Base-by-base conservation (phyloP, 305 asterid species). In the Solanum aculeatissimum region DNA sequence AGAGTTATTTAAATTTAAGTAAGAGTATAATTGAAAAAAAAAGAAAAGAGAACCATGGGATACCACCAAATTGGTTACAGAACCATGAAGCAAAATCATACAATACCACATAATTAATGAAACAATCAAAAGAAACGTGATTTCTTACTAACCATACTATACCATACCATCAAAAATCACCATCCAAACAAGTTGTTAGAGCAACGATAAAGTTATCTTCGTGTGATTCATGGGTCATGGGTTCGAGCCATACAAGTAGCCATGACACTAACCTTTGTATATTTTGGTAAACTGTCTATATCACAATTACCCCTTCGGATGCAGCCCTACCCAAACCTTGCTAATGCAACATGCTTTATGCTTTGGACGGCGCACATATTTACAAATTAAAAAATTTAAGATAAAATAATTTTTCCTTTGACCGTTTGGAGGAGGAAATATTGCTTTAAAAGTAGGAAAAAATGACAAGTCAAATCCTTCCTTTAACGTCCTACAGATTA, bases 321-420 rank as follows among this genome's bases (percentile, higher is more conserved):
- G 15, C 29, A 1, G 15, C 7, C 29, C 27, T 58, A 11, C 1
- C 0, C 9, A 1, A 62, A 12, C 5, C 35, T 0, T 62, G 0
- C 14, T 12, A 62, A 62, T 0, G 2, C 27, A 35, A 25, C 4
- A 23, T 25, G 9, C 4, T 25, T 5, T 60, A 4, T 23, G 9
- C 27, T 23, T 16, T 0, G 8, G 25, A 23, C 18, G 4, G 2
- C 3, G n/a, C 0, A 1, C 7, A 35, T 35, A 35, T 35, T 35
- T 35, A 35, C 40, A 35, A 35, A 35, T 35, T 35, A 35, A 42
- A 45, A 10, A 10, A 10, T 45, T 45, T 35, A 4, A 45, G 10
- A 14, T 9, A 7, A 45, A 9, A 9, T 7, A 45, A 45, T 23
- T 62, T 7, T 8, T 62, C 27, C 9, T 25, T 62, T 23, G 3